phyloP scores from a whole-genome alignment of 2,329 filamentous ascomycete genomes.

The Tolypocladium album region DNA sequence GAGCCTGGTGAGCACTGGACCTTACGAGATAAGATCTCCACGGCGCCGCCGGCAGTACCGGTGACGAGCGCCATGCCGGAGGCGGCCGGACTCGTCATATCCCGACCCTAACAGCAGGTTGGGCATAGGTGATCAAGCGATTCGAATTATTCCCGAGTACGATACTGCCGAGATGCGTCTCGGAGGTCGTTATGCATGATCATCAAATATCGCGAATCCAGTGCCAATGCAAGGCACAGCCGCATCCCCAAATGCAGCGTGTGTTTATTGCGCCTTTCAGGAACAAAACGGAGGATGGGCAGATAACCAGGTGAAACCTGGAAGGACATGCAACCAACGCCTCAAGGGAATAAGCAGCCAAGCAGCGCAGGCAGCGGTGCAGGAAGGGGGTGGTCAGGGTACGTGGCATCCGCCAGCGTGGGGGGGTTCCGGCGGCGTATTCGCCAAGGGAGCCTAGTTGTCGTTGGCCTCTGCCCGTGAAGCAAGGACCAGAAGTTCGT shows the following conservation, averaged over 20 bases:
- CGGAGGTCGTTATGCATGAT: neutral
- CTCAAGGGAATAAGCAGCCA: neutral
- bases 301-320: neutral
- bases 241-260: neutral
- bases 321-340: neutral
- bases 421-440: neutral
- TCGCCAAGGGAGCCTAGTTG: neutral
- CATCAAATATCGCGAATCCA: neutral
- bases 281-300: neutral
- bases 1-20: conserved; percentile 27
- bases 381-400: neutral
- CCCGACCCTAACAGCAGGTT: neutral
- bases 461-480: neutral
- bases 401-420: neutral
- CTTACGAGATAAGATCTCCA: conserved; percentile 20
- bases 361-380: neutral
- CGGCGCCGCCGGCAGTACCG: conserved; percentile 7
- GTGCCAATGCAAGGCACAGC: neutral
- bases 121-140: neutral
- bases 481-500: neutral
- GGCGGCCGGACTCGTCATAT: neutral
- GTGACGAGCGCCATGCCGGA: conserved; percentile 4
- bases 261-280: neutral
- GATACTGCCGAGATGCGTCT: neutral
- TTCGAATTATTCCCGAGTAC: neutral